Percentiles rank a stretch among this genome's conserved stretches.
phyloP scores from a whole-genome alignment of 164 flowering plant species.

The Macadamia integrifolia region DNA sequence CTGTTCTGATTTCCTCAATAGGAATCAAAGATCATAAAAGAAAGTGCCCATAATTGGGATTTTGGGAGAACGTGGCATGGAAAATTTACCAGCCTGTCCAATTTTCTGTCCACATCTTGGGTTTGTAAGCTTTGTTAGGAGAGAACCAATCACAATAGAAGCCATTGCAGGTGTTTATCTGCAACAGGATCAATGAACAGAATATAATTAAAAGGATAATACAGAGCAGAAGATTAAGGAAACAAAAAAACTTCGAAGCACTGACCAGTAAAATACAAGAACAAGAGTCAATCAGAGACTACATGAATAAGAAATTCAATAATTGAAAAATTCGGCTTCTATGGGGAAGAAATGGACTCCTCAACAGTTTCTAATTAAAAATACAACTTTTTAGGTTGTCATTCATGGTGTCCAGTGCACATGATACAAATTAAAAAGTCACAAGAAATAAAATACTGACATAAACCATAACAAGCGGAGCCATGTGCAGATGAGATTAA shows the following conservation, averaged over 20 bases:
- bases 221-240: background rate
- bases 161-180: constrained; percentile 98
- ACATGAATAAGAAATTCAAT: background rate
- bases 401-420: background rate
- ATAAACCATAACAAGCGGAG: constrained; percentile 4
- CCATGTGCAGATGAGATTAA: background rate
- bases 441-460: background rate
- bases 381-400: background rate
- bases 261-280: background rate
- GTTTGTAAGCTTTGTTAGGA: constrained; percentile 88
- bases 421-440: background rate
- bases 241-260: background rate
- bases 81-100: constrained; percentile 92
- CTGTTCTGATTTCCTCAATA: background rate
- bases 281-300: background rate
- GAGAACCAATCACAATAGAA: constrained; percentile 95
- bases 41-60: background rate
- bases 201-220: background rate
- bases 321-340: background rate
- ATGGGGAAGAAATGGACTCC: background rate
- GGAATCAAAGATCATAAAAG: background rate
- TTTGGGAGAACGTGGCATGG: background rate
- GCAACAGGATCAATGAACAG: constrained; percentile 13
- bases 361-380: background rate
- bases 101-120: constrained; percentile 99